These are phyloP conservation scores for Trichoderma gamsii DNA, from an alignment of 495 filamentous ascomycete genomes.

Conservation along the genomic window DNA sequence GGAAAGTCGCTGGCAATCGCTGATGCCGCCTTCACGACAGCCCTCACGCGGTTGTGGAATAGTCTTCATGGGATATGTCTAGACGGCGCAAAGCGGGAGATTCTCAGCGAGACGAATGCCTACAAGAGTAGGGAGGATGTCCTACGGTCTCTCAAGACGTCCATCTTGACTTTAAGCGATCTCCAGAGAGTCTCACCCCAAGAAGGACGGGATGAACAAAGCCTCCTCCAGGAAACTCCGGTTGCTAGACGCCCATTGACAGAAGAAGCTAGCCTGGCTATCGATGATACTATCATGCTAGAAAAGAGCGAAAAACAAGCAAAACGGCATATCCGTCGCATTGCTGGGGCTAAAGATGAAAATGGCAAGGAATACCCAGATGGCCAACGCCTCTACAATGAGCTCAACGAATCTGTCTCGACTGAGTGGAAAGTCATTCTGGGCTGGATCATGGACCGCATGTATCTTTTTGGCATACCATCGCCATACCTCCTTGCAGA, in stretches of 20 bases:
- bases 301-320: too few species aligned
- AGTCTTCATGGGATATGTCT: constrained; percentile 18
- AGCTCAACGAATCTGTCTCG: constrained; percentile 22
- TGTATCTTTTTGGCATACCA: constrained; percentile 34
- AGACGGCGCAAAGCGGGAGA: neutral
- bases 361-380: neutral
- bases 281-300: too few species aligned
- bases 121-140: too few species aligned
- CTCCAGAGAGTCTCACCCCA: too few species aligned
- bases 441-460: constrained; percentile 33
- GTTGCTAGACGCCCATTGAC: too few species aligned
- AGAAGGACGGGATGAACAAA: too few species aligned
- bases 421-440: constrained; percentile 33
- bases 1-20: constrained; percentile 32
- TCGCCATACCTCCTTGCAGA: constrained; percentile 37
- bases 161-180: too few species aligned
- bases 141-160: too few species aligned
- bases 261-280: too few species aligned
- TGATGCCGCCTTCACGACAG: constrained; percentile 26
- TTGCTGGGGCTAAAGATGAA: too few species aligned
- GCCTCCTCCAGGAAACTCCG: too few species aligned
- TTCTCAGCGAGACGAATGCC: neutral
- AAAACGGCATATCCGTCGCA: too few species aligned
- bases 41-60: constrained; percentile 22
- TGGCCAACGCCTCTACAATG: neutral